Conservation (phyloP, 2,329 filamentous ascomycete species). For the Alternaria sp. region DNA sequence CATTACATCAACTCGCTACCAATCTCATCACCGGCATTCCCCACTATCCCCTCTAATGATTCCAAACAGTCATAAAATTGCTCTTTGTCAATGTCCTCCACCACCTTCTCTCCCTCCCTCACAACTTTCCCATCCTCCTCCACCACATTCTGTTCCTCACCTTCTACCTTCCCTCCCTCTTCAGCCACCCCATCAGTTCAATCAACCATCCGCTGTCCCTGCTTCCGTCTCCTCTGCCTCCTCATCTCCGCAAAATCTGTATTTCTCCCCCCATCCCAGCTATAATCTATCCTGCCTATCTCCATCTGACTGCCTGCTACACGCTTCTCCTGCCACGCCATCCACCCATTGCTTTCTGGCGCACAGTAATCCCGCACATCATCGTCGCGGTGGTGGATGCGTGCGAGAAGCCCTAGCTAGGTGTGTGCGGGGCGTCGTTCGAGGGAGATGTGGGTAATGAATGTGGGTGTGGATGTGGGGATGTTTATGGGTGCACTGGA, state of each 20-base stretch:
- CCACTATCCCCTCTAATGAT: background rate
- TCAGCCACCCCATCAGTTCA: background rate
- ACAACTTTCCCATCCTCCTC: background rate
- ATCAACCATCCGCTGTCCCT: background rate
- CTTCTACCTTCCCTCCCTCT: background rate
- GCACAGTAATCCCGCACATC: background rate
- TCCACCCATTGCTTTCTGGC: slow-evolving; percentile 4
- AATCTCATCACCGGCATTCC: background rate
- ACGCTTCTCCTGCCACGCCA: background rate
- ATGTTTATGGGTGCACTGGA: background rate
- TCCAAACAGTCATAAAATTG: background rate
- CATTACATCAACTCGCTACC: background rate
- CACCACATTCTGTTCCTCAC: background rate
- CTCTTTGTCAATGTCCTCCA: background rate
- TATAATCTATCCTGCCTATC: slow-evolving; percentile 5
- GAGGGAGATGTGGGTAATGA: background rate
- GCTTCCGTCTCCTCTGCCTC: background rate
- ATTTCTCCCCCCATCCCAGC: slow-evolving; percentile 4
- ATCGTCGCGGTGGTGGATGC: slow-evolving; percentile 12
- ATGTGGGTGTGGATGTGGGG: background rate
- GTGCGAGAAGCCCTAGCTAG: background rate
- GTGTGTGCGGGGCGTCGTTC: no score
- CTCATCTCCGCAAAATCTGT: background rate
- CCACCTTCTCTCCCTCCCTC: background rate
- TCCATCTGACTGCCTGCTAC: background rate